phyloP scores from a whole-genome alignment of 2,329 filamentous ascomycete genomes.

The Thelonectria rubi region DNA sequence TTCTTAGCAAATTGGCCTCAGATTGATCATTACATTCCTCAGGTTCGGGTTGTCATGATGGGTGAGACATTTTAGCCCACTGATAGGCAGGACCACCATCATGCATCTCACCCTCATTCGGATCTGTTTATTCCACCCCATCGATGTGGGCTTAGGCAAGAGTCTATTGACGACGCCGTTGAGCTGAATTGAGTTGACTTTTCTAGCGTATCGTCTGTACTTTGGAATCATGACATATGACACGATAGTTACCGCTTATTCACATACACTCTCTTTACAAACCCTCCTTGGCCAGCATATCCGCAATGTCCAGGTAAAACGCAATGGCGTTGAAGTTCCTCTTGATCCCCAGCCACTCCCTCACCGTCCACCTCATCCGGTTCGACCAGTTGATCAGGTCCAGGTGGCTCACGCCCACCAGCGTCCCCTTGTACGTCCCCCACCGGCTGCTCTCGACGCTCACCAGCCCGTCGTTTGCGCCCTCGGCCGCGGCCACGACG shows the following conservation, averaged over 20 bases:
- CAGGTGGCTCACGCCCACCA: constrained; percentile 69
- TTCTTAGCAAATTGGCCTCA: no score
- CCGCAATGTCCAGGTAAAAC: constrained; percentile 71
- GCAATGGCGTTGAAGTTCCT: constrained; percentile 73
- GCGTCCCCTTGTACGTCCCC: constrained; percentile 71
- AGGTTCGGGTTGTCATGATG: not conserved
- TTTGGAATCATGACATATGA: not conserved
- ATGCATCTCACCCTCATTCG: no score
- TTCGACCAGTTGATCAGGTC: constrained; percentile 77
- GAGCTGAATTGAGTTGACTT: not conserved
- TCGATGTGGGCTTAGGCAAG: no score
- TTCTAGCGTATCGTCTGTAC: not conserved
- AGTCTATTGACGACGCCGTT: not conserved
- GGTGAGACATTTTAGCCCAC: not conserved
- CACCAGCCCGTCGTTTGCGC: constrained; percentile 73
- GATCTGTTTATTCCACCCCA: no score
- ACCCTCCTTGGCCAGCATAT: constrained; percentile 77
- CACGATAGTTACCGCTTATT: constrained; percentile 7
- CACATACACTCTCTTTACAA: constrained; percentile 40
- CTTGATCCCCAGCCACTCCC: constrained; percentile 62
- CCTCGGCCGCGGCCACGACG: constrained; percentile 61
- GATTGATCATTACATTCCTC: not conserved
- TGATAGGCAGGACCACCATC: no score
- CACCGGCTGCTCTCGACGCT: constrained; percentile 70
- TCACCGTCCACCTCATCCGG: constrained; percentile 62